Evolutionary conservation across 371 early-diverging fungal genomes (phyloP).

Genomic region (Batrachochytrium dendrobatidis): DNA sequence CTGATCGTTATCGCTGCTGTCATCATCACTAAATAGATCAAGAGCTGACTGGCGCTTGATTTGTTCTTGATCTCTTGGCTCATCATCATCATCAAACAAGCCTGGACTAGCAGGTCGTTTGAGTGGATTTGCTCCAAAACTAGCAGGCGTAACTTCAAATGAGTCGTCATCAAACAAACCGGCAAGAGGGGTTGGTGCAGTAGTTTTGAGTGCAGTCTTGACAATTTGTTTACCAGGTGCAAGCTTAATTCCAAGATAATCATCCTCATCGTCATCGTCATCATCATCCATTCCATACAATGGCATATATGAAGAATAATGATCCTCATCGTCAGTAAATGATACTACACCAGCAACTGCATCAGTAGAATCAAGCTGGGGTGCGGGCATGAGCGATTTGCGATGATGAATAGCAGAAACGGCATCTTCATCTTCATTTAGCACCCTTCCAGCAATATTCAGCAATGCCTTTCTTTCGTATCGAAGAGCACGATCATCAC

Average conservation of each 20-base stretch:
- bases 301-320: background rate
- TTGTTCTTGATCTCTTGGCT: no score
- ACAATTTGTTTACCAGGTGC: background rate
- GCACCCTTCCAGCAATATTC: no score
- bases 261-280: slow-evolving; percentile 3
- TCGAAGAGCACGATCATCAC: no score
- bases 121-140: background rate
- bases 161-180: slow-evolving; percentile 1
- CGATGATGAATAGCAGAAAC: no score
- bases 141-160: no score
- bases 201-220: background rate
- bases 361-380: no score
- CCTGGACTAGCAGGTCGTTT: background rate
- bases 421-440: no score
- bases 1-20: no score
- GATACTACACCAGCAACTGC: slow-evolving; percentile 2
- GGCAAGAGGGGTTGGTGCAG: background rate
- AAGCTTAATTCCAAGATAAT: background rate
- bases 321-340: background rate
- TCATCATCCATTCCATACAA: background rate
- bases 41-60: no score
- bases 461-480: no score
- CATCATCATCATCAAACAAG: background rate
- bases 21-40: no score
- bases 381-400: no score